Evolutionary conservation across 2,329 filamentous ascomycete species (phyloP), one percentile per base, ranked within the genome.

Genomic region (Verticillium tricorpus): DNA sequence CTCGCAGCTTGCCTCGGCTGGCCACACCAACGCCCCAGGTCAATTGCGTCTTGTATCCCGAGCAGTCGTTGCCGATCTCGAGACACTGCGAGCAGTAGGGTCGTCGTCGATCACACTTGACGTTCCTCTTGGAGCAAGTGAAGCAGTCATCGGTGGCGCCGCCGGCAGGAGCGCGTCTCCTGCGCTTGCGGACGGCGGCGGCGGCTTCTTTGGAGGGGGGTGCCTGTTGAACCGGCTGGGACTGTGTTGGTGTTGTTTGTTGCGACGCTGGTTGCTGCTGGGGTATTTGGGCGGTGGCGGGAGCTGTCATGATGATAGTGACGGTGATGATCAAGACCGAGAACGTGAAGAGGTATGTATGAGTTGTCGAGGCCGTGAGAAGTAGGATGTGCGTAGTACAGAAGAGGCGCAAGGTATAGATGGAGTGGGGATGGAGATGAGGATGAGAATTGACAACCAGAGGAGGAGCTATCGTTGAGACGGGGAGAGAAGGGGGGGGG

Each of bases 11-110:
- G 72, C 94, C 94, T 71, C 94, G 89, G 77, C 93, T 97, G 61
- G 94, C 94, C 63, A 98, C 94, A 59, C 94, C 94, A 57, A 97
- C 92, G 52, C 93, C 93, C 94, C 94, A 98, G 56, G 94, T 98
- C 76, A 98, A 83, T 69, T 94, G 93, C 17, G 94, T 98, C 79
- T 96, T 96, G 82, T 98, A 98, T 63, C 94, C 94, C 32, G 92
- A 93, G 79, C 94, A 98, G 72, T 96, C 93, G 74, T 92, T 93
- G 67, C 93, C 93, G 66, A 92, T 84, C 69, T 97, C 92, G 65
- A 98, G 85, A 76, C 94, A 99, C 77, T 93, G 93, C 55, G 93
- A 93, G 79, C 95, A 98, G 78, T 97, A 98, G 9, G 94, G 94
- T 70, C 94, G 86, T 72, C 92, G 88, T 69, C 94, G 88, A 77